A percentile compares a stretch with the other conserved stretches of the same genome.
phyloP scores from a whole-genome alignment of 179 eudicot genomes.

The Nepenthes alata region DNA sequence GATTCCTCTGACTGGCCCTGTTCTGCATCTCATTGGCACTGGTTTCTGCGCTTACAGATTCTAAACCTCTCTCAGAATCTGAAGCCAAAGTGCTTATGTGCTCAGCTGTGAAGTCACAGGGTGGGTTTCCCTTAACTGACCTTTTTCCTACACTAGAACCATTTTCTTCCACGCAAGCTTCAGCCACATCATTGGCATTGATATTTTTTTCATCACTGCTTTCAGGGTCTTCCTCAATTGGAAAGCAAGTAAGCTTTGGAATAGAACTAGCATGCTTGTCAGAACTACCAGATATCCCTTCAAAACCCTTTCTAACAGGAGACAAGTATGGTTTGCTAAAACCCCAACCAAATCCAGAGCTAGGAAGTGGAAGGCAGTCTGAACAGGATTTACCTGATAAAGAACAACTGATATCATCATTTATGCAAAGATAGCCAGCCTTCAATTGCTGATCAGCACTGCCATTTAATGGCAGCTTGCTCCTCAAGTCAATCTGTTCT shows the following conservation, averaged over 20 bases:
- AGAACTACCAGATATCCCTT: slow-evolving; percentile 44
- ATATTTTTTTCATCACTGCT: slow-evolving; percentile 43
- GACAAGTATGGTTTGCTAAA: slow-evolving; percentile 31
- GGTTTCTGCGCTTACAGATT: slow-evolving; percentile 26
- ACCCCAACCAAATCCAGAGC: slow-evolving; percentile 30
- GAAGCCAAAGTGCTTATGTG: slow-evolving; percentile 14
- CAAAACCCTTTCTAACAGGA: slow-evolving; percentile 49
- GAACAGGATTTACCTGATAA: slow-evolving; percentile 30
- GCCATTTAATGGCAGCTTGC: slow-evolving; percentile 15
- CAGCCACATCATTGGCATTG: slow-evolving; percentile 23
- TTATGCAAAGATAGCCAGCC: slow-evolving; percentile 8
- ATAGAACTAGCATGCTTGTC: slow-evolving; percentile 45
- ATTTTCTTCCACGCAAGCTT: slow-evolving; percentile 15
- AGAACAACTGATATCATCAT: slow-evolving; percentile 14
- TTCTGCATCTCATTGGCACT: slow-evolving; percentile 23
- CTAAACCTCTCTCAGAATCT: slow-evolving; percentile 28
- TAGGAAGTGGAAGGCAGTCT: slow-evolving; percentile 32
- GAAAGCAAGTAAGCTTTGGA: slow-evolving; percentile 75
- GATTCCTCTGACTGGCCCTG: slow-evolving; percentile 24
- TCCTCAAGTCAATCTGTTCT: slow-evolving; percentile 31
- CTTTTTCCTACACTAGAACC: slow-evolving; percentile 10
- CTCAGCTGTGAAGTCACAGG: slow-evolving; percentile 25
- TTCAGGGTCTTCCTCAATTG: slow-evolving; percentile 78
- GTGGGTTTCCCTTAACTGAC: slow-evolving; percentile 34
- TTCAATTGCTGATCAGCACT: slow-evolving; percentile 16